Evolutionary conservation across 352 stramenopile genomes (phyloP).

Genomic region (Blastocystis sp.): DNA sequence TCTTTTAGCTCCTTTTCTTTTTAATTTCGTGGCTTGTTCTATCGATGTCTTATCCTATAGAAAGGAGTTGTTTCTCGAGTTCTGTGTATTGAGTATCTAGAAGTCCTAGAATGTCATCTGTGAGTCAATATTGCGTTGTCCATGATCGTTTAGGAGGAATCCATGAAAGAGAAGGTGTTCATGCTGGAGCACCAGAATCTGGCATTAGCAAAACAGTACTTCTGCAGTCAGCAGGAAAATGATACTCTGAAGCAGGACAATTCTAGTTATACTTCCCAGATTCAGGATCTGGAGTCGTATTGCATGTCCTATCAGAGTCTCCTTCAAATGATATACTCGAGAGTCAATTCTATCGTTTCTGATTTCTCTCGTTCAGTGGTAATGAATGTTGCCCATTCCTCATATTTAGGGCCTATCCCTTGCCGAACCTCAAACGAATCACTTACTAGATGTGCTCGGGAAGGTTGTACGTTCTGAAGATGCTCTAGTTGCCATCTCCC

Average conservation of each 20-base stretch:
- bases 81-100: background rate
- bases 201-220: conserved; percentile 47
- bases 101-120: background rate
- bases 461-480: background rate
- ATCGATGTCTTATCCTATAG: background rate
- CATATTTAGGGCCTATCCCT: background rate
- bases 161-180: conserved; percentile 35
- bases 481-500: background rate
- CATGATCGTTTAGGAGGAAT: conserved; percentile 15
- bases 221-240: conserved; percentile 25
- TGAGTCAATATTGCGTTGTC: background rate
- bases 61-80: background rate
- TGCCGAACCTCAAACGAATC: background rate
- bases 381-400: background rate
- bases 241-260: background rate
- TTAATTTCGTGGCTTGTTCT: background rate
- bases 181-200: conserved; percentile 59
- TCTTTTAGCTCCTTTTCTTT: background rate
- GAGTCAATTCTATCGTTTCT: conserved; percentile 6
- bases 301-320: conserved; percentile 32
- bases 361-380: background rate
- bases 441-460: conserved; percentile 21
- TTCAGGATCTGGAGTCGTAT: conserved; percentile 14
- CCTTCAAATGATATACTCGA: conserved; percentile 45
- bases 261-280: background rate